These are phyloP conservation scores for Neonectria coccinea DNA, from an alignment of 2,329 filamentous ascomycete species.

Conservation along the genomic window DNA sequence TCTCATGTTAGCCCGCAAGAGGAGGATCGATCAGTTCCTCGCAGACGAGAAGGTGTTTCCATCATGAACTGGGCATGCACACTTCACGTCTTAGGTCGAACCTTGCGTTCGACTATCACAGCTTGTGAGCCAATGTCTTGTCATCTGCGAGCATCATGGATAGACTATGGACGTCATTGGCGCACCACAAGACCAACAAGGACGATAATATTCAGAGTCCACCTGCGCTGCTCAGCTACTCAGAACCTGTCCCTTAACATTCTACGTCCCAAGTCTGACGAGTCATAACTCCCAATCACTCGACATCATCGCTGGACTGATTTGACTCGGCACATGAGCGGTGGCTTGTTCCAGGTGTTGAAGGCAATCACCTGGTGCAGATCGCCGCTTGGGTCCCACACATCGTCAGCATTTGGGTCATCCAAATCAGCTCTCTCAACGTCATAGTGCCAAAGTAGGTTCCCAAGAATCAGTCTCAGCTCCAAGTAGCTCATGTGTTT, in stretches of 20 bases:
- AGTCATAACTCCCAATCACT: neutral
- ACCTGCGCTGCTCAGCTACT: neutral
- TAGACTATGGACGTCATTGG: neutral
- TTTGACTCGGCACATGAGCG: slow-evolving; percentile 40
- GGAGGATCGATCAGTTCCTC: slow-evolving; percentile 44
- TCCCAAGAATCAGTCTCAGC: slow-evolving; percentile 61
- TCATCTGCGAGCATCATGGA: neutral
- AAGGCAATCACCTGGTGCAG: slow-evolving; percentile 39
- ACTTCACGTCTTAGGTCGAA: neutral
- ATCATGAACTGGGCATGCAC: slow-evolving; percentile 21
- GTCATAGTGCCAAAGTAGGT: slow-evolving; percentile 63
- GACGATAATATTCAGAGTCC: neutral
- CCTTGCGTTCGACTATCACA: neutral
- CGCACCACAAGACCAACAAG: neutral
- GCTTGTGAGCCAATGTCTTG: neutral
- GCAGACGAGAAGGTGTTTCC: slow-evolving; percentile 42
- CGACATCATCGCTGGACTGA: slow-evolving; percentile 8
- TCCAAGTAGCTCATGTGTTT: slow-evolving; percentile 63
- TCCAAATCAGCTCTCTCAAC: slow-evolving; percentile 45
- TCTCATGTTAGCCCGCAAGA: slow-evolving; percentile 37
- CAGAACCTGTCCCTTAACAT: neutral
- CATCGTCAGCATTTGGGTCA: slow-evolving; percentile 32
- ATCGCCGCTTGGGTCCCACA: slow-evolving; percentile 45
- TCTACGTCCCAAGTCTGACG: neutral
- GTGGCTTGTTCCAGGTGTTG: slow-evolving; percentile 46